Percentiles rank a stretch among this genome's conserved stretches.
These are phyloP conservation scores for Zopfochytrium polystomum DNA, from an alignment of 371 early-diverging fungal genomes.

Conservation along the genomic window DNA sequence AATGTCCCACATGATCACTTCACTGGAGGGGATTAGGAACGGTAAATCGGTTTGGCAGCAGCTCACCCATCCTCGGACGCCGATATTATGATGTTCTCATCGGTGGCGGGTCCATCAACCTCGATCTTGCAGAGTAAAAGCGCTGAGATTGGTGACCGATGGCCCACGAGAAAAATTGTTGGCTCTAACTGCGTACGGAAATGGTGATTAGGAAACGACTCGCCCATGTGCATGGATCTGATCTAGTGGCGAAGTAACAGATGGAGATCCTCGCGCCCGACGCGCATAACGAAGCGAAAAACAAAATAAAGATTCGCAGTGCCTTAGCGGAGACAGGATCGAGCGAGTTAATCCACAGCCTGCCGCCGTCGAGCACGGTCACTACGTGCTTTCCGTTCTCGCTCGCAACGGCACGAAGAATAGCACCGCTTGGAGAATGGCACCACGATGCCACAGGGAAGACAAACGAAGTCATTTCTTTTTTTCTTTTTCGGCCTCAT, in stretches of 20 bases:
- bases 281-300: background rate
- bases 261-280: background rate
- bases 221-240: background rate
- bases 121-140: conserved; percentile 52
- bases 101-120: conserved; percentile 44
- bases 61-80: conserved; percentile 66
- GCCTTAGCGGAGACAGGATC: background rate
- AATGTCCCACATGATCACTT: conserved; percentile 69
- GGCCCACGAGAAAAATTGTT: conserved; percentile 58
- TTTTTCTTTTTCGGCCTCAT: too few species aligned
- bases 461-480: conserved; percentile 32
- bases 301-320: too few species aligned
- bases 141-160: conserved; percentile 55
- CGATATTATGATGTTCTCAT: conserved; percentile 60
- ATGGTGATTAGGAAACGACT: too few species aligned
- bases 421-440: background rate
- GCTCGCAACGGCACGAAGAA: background rate
- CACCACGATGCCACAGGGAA: conserved; percentile 29
- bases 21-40: conserved; percentile 37
- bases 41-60: background rate
- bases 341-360: conserved; percentile 8
- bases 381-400: conserved; percentile 24
- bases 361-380: conserved; percentile 7
- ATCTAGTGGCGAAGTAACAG: background rate
- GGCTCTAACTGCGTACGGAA: conserved; percentile 41